Evolutionary conservation across 2,329 filamentous ascomycete species (phyloP), one percentile per base, ranked within the genome.

Genomic region (Diaporthe citriasiana): DNA sequence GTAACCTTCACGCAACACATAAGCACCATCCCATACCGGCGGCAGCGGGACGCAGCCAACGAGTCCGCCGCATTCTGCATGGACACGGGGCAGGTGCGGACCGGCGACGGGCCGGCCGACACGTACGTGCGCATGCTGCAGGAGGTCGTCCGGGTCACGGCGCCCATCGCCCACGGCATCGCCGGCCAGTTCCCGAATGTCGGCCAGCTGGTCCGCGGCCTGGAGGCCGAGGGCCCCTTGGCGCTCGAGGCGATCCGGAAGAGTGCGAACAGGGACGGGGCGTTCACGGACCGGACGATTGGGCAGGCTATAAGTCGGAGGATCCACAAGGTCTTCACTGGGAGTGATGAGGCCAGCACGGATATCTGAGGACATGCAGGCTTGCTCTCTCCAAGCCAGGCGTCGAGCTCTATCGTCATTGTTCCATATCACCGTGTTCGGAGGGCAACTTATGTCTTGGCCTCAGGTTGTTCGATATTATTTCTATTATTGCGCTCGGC

Each of bases 81-180:
- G 92, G 93, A 94, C 70, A 85, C 87, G 0, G 94, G 94, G 0
- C 94, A 96, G 82, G 92, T 96, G 55, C 90, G 90, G 71, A 89
- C 91, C 0, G 94, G 94, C 38, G 89, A 93, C 38, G 89, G 90
- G 56, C 83, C 87, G 2, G 81, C 84, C 9, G 93, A 95, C 78
- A 94, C 91, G 0, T 96, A 93, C 76, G 85, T 91, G 57, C 90
- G 90, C 76, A 94, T 96, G 93, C 84, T 97, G 68, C 92, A 95
- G 82, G 92, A 95, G 82, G 90, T 95, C 53, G 87, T 87, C 19
- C 89, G 93, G 22, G 88, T 96, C 22, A 95, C 94, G 8, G 89
- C 91, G 0, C 89, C 92, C 0, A 90, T 95, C 78, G 94, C 94
- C 0, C 90, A 92, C 75, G 93, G 93, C 4, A 89, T 96, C 73